These are phyloP conservation scores for Cladosporium oxysporum DNA, from an alignment of 2,329 filamentous ascomycete genomes.

Conservation along the genomic window DNA sequence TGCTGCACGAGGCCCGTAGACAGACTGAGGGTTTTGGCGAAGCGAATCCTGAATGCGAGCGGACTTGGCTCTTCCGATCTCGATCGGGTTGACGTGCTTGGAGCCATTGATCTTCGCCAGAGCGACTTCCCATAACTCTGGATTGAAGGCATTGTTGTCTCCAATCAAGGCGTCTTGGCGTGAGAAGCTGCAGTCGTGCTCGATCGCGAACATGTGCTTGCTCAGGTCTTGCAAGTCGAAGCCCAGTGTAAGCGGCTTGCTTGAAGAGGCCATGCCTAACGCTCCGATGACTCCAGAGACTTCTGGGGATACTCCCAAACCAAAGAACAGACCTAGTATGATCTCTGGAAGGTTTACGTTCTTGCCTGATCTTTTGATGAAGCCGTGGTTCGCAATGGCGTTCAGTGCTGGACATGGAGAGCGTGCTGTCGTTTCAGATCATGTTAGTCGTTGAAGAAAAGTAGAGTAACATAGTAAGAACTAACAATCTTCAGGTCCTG, in stretches of 20 bases:
- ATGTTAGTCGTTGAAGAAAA: background rate
- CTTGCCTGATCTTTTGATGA: background rate
- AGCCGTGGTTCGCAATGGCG: constrained; percentile 3
- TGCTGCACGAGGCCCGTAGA: background rate
- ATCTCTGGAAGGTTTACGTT: background rate
- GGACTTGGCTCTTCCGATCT: constrained; percentile 1
- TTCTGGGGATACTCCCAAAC: background rate
- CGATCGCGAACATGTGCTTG: constrained; percentile 30
- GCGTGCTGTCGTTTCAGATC: background rate
- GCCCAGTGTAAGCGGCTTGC: constrained; percentile 20
- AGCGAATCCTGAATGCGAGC: background rate
- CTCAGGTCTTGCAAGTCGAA: constrained; percentile 31
- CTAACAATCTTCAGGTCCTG: background rate
- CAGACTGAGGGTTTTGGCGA: background rate
- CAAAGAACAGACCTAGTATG: background rate
- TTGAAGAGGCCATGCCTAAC: background rate
- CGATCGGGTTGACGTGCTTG: background rate
- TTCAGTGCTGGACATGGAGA: constrained; percentile 3
- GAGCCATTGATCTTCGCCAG: constrained; percentile 3
- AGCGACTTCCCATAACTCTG: background rate
- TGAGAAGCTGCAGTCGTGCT: constrained; percentile 32
- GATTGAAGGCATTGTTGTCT: constrained; percentile 2
- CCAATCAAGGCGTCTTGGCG: background rate
- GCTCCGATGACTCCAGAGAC: constrained; percentile 1
- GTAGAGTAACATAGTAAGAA: background rate